Evolutionary conservation across 257 asterid genomes (phyloP).

Genomic region (Fraxinus anomala): DNA sequence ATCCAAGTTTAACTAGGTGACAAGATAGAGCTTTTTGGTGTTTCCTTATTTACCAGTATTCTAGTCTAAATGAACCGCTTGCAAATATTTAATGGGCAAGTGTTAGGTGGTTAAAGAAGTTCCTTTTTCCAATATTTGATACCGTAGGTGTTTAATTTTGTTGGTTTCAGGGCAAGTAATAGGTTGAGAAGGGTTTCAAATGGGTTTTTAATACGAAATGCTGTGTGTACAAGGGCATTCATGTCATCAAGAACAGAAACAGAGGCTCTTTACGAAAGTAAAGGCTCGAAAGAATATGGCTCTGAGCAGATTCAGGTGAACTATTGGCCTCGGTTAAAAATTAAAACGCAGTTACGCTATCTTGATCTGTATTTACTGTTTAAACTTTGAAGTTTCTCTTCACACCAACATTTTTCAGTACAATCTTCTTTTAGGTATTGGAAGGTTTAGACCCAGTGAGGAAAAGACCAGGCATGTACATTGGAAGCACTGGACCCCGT

Average conservation of each 20-base stretch:
- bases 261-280: constrained; percentile 61
- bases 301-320: constrained; percentile 98
- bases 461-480: constrained; percentile 95
- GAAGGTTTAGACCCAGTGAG: constrained; percentile 97
- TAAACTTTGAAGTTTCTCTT: background rate
- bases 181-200: constrained; percentile 46
- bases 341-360: constrained; percentile 13
- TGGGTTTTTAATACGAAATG: constrained; percentile 42
- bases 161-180: constrained; percentile 48
- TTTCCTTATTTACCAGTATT: background rate
- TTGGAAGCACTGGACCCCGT: constrained; percentile 92
- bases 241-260: constrained; percentile 65
- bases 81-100: background rate
- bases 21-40: background rate
- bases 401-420: constrained; percentile 13
- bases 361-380: constrained; percentile 7
- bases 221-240: constrained; percentile 61
- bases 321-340: constrained; percentile 23
- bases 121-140: background rate
- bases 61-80: constrained; percentile 4
- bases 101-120: constrained; percentile 1
- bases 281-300: constrained; percentile 69
- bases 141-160: constrained; percentile 3
- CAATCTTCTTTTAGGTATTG: constrained; percentile 60
- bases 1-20: background rate